Percentiles rank a stretch among this genome's conserved stretches.
Evolutionary conservation across 768 basidiomycete genomes (phyloP).

Genomic region (Agaricus subrufescens): DNA sequence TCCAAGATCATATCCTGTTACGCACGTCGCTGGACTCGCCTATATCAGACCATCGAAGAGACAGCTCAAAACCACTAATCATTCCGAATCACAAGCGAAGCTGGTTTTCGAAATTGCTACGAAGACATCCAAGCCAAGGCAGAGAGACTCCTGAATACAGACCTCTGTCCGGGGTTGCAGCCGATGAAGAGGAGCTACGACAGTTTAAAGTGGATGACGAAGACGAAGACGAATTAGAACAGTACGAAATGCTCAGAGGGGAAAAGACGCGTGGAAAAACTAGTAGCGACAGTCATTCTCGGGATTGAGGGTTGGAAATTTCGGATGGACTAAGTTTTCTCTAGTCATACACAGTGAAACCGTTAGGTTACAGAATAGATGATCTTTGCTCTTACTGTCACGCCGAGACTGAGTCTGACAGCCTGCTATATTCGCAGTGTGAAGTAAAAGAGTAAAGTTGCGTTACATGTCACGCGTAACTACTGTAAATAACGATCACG

Average conservation of each 20-base stretch:
- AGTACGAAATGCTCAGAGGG: background rate
- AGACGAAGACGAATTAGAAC: background rate
- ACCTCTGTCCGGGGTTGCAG: background rate
- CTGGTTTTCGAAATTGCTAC: background rate
- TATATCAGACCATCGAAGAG: background rate
- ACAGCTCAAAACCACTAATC: background rate
- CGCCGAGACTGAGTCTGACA: no score
- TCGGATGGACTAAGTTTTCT: no score
- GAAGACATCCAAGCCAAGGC: background rate
- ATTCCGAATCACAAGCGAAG: background rate
- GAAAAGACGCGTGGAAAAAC: background rate
- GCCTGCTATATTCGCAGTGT: no score
- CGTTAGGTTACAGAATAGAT: no score
- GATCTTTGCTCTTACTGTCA: no score
- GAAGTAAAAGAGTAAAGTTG: no score
- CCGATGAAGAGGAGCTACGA: constrained; percentile 3
- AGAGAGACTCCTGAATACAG: background rate
- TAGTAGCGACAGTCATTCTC: background rate
- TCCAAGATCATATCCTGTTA: constrained; percentile 8
- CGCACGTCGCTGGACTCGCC: constrained; percentile 6
- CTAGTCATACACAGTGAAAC: no score
- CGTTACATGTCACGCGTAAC: no score
- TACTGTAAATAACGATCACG: no score
- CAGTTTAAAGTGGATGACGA: background rate
- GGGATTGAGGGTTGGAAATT: background rate